Conservation (phyloP, 108 stramenopile species). For the Skeletonema tropicum region DNA sequence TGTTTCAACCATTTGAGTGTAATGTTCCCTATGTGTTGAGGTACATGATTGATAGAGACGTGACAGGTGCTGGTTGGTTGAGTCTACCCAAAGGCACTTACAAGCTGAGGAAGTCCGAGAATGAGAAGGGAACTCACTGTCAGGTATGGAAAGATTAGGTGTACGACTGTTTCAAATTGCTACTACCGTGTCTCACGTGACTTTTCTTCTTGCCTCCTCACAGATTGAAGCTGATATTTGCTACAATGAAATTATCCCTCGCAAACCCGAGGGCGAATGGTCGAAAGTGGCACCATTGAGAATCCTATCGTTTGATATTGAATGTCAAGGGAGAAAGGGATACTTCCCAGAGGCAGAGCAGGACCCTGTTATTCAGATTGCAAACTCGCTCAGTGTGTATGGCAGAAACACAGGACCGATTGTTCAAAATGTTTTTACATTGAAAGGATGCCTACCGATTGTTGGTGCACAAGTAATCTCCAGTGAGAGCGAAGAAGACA, state of each 20-base stretch:
- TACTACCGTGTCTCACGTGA: neutral
- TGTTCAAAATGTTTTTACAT: slow-evolving; percentile 96
- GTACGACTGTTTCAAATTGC: neutral
- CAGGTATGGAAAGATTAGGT: slow-evolving; percentile 62
- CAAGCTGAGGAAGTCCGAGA: slow-evolving; percentile 55
- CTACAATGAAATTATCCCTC: slow-evolving; percentile 90
- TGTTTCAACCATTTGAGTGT: slow-evolving; percentile 88
- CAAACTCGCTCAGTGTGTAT: slow-evolving; percentile 92
- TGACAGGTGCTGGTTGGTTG: slow-evolving; percentile 96
- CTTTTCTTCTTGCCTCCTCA: neutral
- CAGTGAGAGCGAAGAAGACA: slow-evolving; percentile 90
- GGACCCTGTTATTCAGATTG: slow-evolving; percentile 99
- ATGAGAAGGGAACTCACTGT: slow-evolving; percentile 80
- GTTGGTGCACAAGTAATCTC: slow-evolving; percentile 98
- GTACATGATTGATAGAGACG: slow-evolving; percentile 97
- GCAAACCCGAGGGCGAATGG: slow-evolving; percentile 94
- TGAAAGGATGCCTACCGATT: slow-evolving; percentile 96
- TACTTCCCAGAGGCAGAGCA: slow-evolving; percentile 97
- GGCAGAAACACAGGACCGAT: slow-evolving; percentile 72
- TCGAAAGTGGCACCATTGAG: slow-evolving; percentile 96
- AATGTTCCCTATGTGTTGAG: slow-evolving; percentile 99
- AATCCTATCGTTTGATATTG: slow-evolving; percentile 97
- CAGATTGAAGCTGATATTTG: slow-evolving; percentile 94
- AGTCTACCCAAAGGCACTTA: slow-evolving; percentile 90
- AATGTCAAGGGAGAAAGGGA: slow-evolving; percentile 98